These are phyloP conservation scores for Melaleuca alternifolia DNA, from an alignment of 345 rosid genomes.

Conservation along the genomic window DNA sequence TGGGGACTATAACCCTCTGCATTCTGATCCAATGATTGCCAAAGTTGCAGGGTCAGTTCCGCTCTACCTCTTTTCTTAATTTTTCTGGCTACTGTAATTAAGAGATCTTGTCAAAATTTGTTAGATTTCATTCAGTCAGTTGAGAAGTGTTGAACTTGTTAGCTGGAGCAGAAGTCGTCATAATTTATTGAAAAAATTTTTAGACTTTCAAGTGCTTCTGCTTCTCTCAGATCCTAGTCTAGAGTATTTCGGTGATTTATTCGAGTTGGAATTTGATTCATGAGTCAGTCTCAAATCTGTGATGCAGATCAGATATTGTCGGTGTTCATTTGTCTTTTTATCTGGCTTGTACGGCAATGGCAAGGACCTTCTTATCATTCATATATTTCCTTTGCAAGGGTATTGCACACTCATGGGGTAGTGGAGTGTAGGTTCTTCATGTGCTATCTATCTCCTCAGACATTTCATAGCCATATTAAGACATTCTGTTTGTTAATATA, in stretches of 20 bases:
- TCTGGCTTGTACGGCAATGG: neutral
- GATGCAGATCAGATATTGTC: neutral
- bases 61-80: neutral
- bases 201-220: neutral
- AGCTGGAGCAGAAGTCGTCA: neutral
- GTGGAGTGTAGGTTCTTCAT: neutral
- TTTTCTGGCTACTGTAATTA: neutral
- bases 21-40: constrained; percentile 80
- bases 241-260: neutral
- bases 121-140: neutral
- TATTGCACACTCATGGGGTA: neutral
- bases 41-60: constrained; percentile 65
- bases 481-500: neutral
- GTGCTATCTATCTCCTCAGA: neutral
- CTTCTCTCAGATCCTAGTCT: neutral
- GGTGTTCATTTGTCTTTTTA: neutral
- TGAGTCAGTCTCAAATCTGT: neutral
- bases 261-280: neutral
- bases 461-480: neutral
- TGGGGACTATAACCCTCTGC: constrained; percentile 94
- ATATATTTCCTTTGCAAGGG: neutral
- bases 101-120: neutral
- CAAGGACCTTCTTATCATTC: neutral
- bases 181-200: neutral
- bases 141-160: neutral